These are phyloP conservation scores for Fusarium concolor DNA, from an alignment of 2,329 filamentous ascomycete species.

Conservation along the genomic window DNA sequence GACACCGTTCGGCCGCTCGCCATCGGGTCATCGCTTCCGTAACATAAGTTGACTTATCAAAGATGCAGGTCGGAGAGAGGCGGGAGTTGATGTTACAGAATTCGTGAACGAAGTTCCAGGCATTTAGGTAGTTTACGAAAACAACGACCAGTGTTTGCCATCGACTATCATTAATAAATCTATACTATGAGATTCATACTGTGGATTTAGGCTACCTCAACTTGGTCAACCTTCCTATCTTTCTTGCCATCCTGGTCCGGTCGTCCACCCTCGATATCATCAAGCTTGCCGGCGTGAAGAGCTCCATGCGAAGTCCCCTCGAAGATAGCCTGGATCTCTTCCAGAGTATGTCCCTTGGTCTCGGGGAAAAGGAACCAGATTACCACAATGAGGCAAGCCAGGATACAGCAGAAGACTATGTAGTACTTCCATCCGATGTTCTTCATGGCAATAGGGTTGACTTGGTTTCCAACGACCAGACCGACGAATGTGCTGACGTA, in stretches of 20 bases:
- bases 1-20: not conserved
- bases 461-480: constrained; percentile 53
- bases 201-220: constrained; percentile 23
- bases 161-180: not conserved
- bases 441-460: constrained; percentile 55
- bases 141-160: too few relatives aligned
- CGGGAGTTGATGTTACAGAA: too few relatives aligned
- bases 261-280: constrained; percentile 18
- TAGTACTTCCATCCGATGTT: constrained; percentile 56
- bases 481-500: constrained; percentile 35
- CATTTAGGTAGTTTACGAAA: too few relatives aligned
- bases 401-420: constrained; percentile 53
- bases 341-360: constrained; percentile 48
- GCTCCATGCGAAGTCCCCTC: constrained; percentile 33
- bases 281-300: constrained; percentile 11
- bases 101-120: too few relatives aligned
- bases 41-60: too few relatives aligned
- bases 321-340: constrained; percentile 49
- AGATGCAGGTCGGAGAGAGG: not conserved
- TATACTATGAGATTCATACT: too few relatives aligned
- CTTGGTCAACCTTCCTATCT: constrained; percentile 29
- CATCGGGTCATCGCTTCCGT: not conserved
- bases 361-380: constrained; percentile 55
- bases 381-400: constrained; percentile 47
- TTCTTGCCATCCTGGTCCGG: constrained; percentile 17